A percentile compares a stretch with the other conserved stretches of the same genome.
phyloP scores from a whole-genome alignment of 108 stramenopile genomes.

The Fragilariopsis cylindrus region DNA sequence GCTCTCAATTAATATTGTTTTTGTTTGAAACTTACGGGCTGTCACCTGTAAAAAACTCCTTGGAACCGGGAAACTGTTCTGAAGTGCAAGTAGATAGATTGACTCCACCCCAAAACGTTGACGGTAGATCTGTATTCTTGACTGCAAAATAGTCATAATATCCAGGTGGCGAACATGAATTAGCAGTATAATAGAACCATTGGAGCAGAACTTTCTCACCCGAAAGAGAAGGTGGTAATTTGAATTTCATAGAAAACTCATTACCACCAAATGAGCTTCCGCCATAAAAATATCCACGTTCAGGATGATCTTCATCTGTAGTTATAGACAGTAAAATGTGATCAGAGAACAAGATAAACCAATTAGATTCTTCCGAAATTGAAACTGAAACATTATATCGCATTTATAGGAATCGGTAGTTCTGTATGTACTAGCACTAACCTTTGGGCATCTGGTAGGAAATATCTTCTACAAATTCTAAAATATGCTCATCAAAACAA shows the following conservation, averaged over 20 bases:
- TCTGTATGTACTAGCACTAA: neutral
- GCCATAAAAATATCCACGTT: slow-evolving; percentile 44
- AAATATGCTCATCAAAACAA: slow-evolving; percentile 53
- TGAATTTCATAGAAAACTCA: slow-evolving; percentile 17
- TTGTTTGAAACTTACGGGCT: no score
- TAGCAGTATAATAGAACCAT: slow-evolving; percentile 78
- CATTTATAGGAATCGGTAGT: no score
- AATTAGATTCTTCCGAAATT: neutral
- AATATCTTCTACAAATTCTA: slow-evolving; percentile 55
- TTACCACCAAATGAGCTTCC: neutral
- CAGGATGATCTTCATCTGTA: neutral
- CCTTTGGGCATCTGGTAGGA: slow-evolving; percentile 42
- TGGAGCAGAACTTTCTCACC: slow-evolving; percentile 67
- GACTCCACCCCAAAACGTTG: no score
- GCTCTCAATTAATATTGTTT: no score
- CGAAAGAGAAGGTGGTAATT: slow-evolving; percentile 50
- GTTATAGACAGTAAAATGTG: neutral
- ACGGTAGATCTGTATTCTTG: neutral
- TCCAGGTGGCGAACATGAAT: slow-evolving; percentile 35
- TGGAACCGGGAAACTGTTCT: no score
- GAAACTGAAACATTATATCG: neutral
- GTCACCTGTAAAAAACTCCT: no score
- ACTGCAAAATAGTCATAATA: slow-evolving; percentile 23
- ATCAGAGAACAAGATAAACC: neutral
- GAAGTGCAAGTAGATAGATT: no score